Evolutionary conservation across 305 asterid genomes (phyloP).

Genomic region (Andrographis paniculata): DNA sequence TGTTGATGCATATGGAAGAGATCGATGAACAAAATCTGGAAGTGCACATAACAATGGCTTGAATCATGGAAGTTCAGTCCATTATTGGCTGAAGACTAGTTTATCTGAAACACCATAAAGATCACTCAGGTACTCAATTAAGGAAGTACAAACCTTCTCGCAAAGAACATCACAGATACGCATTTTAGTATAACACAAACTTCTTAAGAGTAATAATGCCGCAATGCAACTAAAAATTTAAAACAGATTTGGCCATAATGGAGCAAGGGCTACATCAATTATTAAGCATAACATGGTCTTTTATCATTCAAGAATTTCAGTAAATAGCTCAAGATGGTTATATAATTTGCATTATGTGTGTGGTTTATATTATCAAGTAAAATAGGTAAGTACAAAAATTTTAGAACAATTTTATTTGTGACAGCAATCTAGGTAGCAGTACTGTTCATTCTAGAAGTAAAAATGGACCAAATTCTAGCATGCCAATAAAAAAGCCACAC

Average conservation of each 20-base stretch:
- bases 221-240: background rate
- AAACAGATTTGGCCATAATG: background rate
- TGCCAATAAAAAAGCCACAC: too few relatives aligned
- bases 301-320: too few relatives aligned
- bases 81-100: slow-evolving; percentile 75
- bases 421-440: too few relatives aligned
- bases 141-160: slow-evolving; percentile 4
- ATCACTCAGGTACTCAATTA: slow-evolving; percentile 18
- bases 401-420: too few relatives aligned
- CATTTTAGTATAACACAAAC: background rate
- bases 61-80: slow-evolving; percentile 93
- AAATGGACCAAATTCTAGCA: too few relatives aligned
- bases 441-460: too few relatives aligned
- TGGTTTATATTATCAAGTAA: too few relatives aligned
- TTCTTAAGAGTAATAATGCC: background rate
- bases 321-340: too few relatives aligned
- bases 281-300: too few relatives aligned
- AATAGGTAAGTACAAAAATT: too few relatives aligned
- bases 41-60: slow-evolving; percentile 83
- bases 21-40: slow-evolving; percentile 70
- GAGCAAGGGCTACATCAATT: background rate
- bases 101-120: slow-evolving; percentile 42
- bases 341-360: too few relatives aligned
- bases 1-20: slow-evolving; percentile 84
- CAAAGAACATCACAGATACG: background rate